A percentile compares a stretch with the other conserved stretches of the same genome.
Conservation (phyloP, 192 early-diverging fungal genomes). For the Coemansia sp. region DNA sequence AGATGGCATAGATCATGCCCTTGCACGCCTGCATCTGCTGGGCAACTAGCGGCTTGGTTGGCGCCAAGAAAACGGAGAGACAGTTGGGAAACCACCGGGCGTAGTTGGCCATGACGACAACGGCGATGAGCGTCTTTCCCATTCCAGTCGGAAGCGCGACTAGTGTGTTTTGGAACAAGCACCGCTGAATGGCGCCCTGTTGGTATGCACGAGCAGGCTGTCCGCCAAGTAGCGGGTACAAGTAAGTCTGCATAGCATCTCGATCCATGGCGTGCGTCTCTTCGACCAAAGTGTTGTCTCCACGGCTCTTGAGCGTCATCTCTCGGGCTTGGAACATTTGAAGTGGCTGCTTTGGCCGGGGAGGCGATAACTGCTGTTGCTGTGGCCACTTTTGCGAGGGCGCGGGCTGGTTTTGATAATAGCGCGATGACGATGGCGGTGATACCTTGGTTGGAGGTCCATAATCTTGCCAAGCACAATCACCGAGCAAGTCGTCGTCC, state of each 20-base stretch:
- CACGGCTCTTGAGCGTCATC: constrained; percentile 25
- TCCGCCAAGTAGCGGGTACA: constrained; percentile 50
- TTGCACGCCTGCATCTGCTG: constrained; percentile 92
- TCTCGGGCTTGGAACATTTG: constrained; percentile 30
- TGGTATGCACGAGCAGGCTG: constrained; percentile 80
- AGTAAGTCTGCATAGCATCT: constrained; percentile 37
- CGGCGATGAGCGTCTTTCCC: constrained; percentile 95
- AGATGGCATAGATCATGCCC: constrained; percentile 74
- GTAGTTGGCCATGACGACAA: constrained; percentile 91
- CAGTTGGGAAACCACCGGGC: constrained; percentile 89
- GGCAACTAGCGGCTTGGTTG: constrained; percentile 86
- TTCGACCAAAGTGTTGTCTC: constrained; percentile 49
- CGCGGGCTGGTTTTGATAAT: no score
- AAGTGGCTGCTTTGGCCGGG: neutral
- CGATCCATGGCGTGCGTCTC: constrained; percentile 34
- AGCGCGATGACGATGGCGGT: neutral
- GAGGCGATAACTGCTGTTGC: neutral
- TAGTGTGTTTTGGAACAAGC: constrained; percentile 82
- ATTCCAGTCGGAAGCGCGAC: constrained; percentile 84
- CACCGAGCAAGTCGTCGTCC: constrained; percentile 22
- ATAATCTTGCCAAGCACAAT: neutral
- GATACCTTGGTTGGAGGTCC: neutral
- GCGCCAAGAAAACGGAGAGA: constrained; percentile 88
- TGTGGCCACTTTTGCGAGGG: neutral
- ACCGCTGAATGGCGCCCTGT: constrained; percentile 77